A percentile compares a stretch with the other conserved stretches of the same genome.
Evolutionary conservation across 2,329 filamentous ascomycete genomes (phyloP).

Genomic region (Penicillium sp.): DNA sequence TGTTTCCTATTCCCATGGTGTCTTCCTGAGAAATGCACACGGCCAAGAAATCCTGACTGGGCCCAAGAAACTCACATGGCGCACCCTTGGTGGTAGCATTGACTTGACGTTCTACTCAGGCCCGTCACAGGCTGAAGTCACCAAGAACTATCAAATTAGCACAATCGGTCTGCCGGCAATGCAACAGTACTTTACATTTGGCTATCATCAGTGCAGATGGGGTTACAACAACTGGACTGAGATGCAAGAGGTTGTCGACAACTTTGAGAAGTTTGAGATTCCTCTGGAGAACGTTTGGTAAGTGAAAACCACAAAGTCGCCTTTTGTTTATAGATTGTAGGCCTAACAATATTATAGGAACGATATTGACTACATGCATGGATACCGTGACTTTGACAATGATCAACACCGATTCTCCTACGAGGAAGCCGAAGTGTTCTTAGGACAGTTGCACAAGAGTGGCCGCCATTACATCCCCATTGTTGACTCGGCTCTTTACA

Average conservation of each 20-base stretch:
- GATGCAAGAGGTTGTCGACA: conserved; percentile 61
- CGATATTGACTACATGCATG: conserved; percentile 63
- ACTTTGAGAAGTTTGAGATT: conserved; percentile 59
- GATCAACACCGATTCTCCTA: conserved; percentile 58
- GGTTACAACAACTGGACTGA: conserved; percentile 76
- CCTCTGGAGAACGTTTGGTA: conserved; percentile 59
- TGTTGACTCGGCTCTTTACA: conserved; percentile 69
- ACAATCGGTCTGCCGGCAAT: conserved; percentile 73
- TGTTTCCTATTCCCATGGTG: conserved; percentile 72
- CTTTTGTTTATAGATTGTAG: background rate
- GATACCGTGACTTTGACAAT: conserved; percentile 63
- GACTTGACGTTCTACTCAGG: conserved; percentile 82
- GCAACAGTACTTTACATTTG: conserved; percentile 81
- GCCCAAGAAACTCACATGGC: conserved; percentile 70
- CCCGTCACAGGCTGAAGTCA: conserved; percentile 69
- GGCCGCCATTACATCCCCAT: conserved; percentile 65
- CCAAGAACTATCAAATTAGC: conserved; percentile 69
- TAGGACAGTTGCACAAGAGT: conserved; percentile 56
- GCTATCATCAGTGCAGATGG: conserved; percentile 83
- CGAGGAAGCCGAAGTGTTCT: conserved; percentile 55
- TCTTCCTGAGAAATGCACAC: conserved; percentile 77
- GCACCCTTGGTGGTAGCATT: conserved; percentile 73
- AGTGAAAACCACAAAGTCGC: background rate
- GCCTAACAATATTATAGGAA: conserved; percentile 22
- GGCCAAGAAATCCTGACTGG: conserved; percentile 72